Percentiles rank a stretch among this genome's conserved stretches.
Evolutionary conservation across 2,329 filamentous ascomycete genomes (phyloP).

Genomic region (Exophiala calicioides): DNA sequence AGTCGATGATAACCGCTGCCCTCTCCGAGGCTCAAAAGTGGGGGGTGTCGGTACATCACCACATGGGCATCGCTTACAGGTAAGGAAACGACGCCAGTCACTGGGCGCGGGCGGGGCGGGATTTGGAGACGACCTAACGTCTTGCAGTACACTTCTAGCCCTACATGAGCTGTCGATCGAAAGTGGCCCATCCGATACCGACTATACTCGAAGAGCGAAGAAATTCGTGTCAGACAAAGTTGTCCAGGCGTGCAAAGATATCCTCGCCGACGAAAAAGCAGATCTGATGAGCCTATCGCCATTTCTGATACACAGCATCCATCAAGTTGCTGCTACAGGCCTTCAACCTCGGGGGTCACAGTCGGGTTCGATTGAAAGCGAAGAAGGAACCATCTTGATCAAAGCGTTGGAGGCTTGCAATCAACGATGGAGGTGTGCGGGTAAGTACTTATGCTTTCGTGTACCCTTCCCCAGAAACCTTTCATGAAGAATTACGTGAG

Average conservation of each 20-base stretch:
- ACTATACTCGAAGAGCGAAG: neutral
- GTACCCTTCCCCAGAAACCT: neutral
- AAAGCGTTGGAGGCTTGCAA: neutral
- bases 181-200: neutral
- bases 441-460: neutral
- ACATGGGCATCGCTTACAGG: neutral
- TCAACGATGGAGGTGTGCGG: neutral
- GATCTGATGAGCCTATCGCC: too few species aligned
- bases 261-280: too few species aligned
- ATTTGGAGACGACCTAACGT: neutral
- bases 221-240: neutral
- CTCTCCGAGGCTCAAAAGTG: neutral
- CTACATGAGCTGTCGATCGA: neutral
- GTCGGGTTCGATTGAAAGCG: neutral
- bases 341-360: neutral
- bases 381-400: neutral
- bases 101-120: too few species aligned
- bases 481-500: too few species aligned
- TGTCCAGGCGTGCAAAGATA: neutral
- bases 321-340: neutral
- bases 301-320: too few species aligned
- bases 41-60: neutral
- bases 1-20: neutral
- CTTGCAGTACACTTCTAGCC: neutral
- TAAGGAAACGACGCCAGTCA: neutral